Conservation (phyloP, 176 grass and related monocot species). For the Oryza glumipatula region DNA sequence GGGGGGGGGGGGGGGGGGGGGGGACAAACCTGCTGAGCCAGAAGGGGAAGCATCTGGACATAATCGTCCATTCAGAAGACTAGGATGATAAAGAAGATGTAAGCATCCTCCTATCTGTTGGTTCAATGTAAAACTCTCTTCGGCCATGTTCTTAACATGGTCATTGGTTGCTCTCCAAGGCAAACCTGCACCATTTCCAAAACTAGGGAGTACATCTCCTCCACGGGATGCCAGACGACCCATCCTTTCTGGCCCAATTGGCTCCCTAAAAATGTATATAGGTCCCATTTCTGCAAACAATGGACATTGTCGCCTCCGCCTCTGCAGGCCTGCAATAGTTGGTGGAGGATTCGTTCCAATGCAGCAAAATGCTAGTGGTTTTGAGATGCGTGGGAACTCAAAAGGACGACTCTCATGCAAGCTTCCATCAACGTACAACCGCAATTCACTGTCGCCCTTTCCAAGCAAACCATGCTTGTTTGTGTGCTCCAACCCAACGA, state of each 20-base stretch:
- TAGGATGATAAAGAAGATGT: slow-evolving; percentile 96
- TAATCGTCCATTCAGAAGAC: slow-evolving; percentile 76
- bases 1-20: too few relatives aligned
- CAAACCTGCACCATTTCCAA: slow-evolving; percentile 93
- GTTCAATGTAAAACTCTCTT: slow-evolving; percentile 70
- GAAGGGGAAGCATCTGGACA: slow-evolving; percentile 97
- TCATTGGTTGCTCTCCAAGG: slow-evolving; percentile 79
- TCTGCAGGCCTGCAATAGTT: slow-evolving; percentile 92
- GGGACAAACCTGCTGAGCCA: slow-evolving; percentile 79
- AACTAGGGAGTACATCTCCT: slow-evolving; percentile 83
- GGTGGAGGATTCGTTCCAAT: slow-evolving; percentile 97
- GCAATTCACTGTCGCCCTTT: slow-evolving; percentile 92
- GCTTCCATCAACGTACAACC: slow-evolving; percentile 80
- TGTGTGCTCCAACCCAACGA: slow-evolving; percentile 88
- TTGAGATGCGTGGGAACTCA: slow-evolving; percentile 95
- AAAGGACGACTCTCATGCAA: slow-evolving; percentile 85
- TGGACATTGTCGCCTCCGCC: slow-evolving; percentile 79
- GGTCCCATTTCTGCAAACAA: slow-evolving; percentile 98
- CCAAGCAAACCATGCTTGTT: slow-evolving; percentile 90
- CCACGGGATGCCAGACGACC: slow-evolving; percentile 63
- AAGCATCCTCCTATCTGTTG: slow-evolving; percentile 69
- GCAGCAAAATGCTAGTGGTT: slow-evolving; percentile 87
- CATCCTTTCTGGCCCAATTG: slow-evolving; percentile 88
- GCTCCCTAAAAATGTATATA: slow-evolving; percentile 97
- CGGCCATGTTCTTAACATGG: slow-evolving; percentile 62